phyloP scores from a whole-genome alignment of 1,139 yeast genomes.

The Pichia sp. region DNA sequence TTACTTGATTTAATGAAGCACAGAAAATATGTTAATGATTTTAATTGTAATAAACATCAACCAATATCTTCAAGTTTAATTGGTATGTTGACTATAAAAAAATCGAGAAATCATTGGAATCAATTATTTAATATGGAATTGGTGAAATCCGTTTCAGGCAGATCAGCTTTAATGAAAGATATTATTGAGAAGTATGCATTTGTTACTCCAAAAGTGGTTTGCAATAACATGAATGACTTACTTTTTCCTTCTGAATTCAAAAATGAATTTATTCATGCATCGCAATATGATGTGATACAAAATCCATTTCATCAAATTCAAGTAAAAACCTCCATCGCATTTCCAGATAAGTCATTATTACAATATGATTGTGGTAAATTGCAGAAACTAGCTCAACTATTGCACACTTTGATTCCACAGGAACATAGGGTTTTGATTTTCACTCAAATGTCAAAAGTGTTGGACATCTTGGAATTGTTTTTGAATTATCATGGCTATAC shows the following conservation, averaged over 20 bases:
- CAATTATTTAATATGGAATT: constrained; percentile 28
- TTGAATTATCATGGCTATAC: constrained; percentile 91
- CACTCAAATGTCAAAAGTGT: constrained; percentile 96
- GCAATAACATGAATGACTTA: constrained; percentile 65
- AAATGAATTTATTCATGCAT: constrained; percentile 30
- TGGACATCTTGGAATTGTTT: constrained; percentile 90
- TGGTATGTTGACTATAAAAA: constrained; percentile 24
- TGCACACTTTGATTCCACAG: constrained; percentile 70
- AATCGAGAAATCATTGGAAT: constrained; percentile 15
- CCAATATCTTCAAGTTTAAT: constrained; percentile 48
- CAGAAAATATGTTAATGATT: constrained; percentile 53
- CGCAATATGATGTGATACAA: constrained; percentile 30
- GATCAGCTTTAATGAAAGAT: constrained; percentile 43
- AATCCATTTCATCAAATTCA: constrained; percentile 83
- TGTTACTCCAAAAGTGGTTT: constrained; percentile 81
- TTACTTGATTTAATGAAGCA: constrained; percentile 51
- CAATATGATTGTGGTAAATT: constrained; percentile 97
- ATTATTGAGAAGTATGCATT: constrained; percentile 73
- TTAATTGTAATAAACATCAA: constrained; percentile 54
- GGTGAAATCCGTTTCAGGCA: constrained; percentile 36
- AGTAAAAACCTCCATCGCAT: constrained; percentile 83
- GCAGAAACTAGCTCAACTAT: constrained; percentile 69
- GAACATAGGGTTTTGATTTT: constrained; percentile 95
- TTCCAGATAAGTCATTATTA: constrained; percentile 87
- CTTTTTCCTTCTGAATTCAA: constrained; percentile 39